Percentiles rank a stretch among this genome's conserved stretches.
Conservation (phyloP, 768 basidiomycete genomes). For the Calvatia gigantea region DNA sequence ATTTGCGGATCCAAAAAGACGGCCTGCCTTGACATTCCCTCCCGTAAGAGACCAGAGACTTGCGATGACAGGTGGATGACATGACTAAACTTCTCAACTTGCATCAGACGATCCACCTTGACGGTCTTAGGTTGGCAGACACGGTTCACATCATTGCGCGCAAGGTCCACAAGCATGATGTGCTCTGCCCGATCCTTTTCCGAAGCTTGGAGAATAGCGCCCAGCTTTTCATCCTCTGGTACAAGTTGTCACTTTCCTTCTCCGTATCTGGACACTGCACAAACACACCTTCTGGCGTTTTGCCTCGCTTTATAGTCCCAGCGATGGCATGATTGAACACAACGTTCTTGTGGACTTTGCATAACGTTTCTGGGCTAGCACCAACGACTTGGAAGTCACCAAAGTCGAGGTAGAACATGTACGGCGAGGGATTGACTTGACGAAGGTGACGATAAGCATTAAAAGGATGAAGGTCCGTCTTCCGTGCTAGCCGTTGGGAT, state of each 20-base stretch:
- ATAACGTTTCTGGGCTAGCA: slow-evolving; percentile 95
- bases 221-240: slow-evolving; percentile 86
- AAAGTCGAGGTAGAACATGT: slow-evolving; percentile 98
- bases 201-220: slow-evolving; percentile 70
- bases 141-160: slow-evolving; percentile 97
- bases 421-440: slow-evolving; percentile 95
- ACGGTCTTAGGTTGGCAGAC: slow-evolving; percentile 95
- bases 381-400: slow-evolving; percentile 95
- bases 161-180: slow-evolving; percentile 98
- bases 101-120: slow-evolving; percentile 94
- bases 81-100: slow-evolving; percentile 92
- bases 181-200: slow-evolving; percentile 98
- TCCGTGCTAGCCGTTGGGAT: slow-evolving; percentile 83
- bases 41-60: slow-evolving; percentile 82
- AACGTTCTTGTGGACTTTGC: slow-evolving; percentile 88
- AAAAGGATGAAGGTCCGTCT: slow-evolving; percentile 91
- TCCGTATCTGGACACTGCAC: not conserved
- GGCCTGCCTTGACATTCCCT: slow-evolving; percentile 74
- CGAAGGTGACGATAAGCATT: slow-evolving; percentile 94
- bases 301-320: slow-evolving; percentile 87
- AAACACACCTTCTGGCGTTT: slow-evolving; percentile 73
- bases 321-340: slow-evolving; percentile 99
- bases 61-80: slow-evolving; percentile 97
- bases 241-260: slow-evolving; percentile 12
- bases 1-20: not conserved